A percentile compares a stretch with the other conserved stretches of the same genome.
Conservation (phyloP, 768 basidiomycete genomes). For the Sarcomyxa edulis region DNA sequence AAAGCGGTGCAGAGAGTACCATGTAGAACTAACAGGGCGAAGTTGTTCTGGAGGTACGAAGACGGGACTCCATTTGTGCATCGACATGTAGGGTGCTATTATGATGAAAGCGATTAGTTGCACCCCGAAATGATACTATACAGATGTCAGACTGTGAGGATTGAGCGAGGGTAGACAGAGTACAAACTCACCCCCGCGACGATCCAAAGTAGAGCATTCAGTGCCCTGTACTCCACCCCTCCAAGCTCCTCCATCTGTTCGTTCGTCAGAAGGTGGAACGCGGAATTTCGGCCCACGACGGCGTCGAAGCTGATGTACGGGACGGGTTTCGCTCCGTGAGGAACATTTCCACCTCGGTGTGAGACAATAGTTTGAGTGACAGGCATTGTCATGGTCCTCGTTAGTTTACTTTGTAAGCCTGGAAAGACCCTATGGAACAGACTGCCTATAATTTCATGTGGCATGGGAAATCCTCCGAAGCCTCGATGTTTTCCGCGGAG, state of each 20-base stretch:
- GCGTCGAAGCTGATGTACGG: constrained; percentile 87
- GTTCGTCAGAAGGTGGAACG: constrained; percentile 60
- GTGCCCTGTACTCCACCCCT: constrained; percentile 87
- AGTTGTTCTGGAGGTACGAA: constrained; percentile 59
- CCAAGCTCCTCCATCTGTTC: constrained; percentile 91
- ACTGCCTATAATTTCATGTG: constrained; percentile 44
- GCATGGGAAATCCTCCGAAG: constrained; percentile 77
- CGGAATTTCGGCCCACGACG: constrained; percentile 77
- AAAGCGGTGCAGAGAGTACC: constrained; percentile 43
- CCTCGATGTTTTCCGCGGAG: constrained; percentile 34
- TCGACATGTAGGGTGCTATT: constrained; percentile 76
- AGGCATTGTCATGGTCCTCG: constrained; percentile 73
- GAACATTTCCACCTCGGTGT: constrained; percentile 26
- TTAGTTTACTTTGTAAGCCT: constrained; percentile 46
- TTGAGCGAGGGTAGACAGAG: constrained; percentile 2
- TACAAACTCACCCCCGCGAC: constrained; percentile 56
- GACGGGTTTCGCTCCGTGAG: constrained; percentile 47
- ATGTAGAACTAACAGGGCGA: constrained; percentile 51
- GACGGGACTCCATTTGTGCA: constrained; percentile 48
- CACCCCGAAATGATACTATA: constrained; percentile 70
- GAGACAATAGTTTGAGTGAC: constrained; percentile 57
- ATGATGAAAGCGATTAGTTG: constrained; percentile 70
- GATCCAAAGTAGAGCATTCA: constrained; percentile 79
- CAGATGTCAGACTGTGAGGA: constrained; percentile 5
- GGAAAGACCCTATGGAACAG: constrained; percentile 62